phyloP scores from a whole-genome alignment of 495 filamentous ascomycete genomes.

The Haplographium delicatum region DNA sequence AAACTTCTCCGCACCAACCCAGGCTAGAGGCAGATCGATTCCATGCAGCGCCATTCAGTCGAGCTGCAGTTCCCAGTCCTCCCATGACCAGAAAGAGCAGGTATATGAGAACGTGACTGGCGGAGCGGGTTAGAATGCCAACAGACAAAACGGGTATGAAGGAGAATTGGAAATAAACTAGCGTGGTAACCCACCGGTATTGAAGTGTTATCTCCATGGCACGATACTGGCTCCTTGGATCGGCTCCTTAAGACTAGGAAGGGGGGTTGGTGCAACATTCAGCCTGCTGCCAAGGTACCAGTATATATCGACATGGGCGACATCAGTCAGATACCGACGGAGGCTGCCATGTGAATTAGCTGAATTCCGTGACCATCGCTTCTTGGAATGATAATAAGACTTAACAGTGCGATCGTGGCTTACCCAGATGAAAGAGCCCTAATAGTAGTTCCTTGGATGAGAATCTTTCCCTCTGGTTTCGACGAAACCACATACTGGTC shows the following conservation, averaged over 20 bases:
- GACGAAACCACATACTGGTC: constrained; percentile 41
- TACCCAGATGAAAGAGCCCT: constrained; percentile 44
- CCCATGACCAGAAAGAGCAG: constrained; percentile 47
- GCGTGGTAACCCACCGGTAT: constrained; percentile 30
- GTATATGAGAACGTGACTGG: constrained; percentile 52
- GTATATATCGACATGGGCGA: constrained; percentile 46
- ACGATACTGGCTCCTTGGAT: constrained; percentile 36
- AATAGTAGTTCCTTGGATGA: constrained; percentile 39
- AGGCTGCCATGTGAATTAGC: constrained; percentile 28
- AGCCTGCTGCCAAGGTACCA: constrained; percentile 41
- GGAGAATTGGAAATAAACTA: too few species aligned
- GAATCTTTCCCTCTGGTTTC: constrained; percentile 34
- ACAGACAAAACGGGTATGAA: neutral
- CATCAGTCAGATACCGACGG: constrained; percentile 42
- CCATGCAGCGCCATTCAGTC: constrained; percentile 52
- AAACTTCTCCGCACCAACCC: constrained; percentile 49
- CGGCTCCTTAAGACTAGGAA: constrained; percentile 28
- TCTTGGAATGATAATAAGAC: neutral
- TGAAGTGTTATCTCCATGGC: constrained; percentile 51
- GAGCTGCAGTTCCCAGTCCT: constrained; percentile 49
- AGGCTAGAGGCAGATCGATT: constrained; percentile 47
- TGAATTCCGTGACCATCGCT: too few species aligned
- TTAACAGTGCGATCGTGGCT: too few species aligned
- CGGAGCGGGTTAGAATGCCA: constrained; percentile 13
- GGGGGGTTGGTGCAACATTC: constrained; percentile 25